Evolutionary conservation across 1,284 basidiomycete genomes (phyloP).

Genomic region (Marasmius tenuissimus): DNA sequence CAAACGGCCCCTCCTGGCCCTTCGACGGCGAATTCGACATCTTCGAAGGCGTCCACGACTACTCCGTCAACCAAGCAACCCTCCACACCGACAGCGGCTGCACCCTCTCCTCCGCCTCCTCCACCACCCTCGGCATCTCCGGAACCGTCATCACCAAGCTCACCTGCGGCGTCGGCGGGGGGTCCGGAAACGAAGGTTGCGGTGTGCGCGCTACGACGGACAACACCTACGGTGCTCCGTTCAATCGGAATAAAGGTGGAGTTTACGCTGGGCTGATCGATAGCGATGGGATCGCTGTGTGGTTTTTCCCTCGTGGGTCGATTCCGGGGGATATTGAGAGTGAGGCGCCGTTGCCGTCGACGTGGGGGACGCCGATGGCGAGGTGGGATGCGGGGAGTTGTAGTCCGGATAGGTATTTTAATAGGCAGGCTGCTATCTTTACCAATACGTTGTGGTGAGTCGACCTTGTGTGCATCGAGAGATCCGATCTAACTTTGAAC

Average conservation of each 20-base stretch:
- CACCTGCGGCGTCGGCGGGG: conserved; percentile 66
- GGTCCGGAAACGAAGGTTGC: conserved; percentile 66
- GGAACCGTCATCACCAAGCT: conserved; percentile 63
- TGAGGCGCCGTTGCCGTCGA: conserved; percentile 64
- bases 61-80: conserved; percentile 78
- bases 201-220: conserved; percentile 53
- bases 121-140: conserved; percentile 53
- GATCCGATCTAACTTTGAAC: conserved; percentile 11
- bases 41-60: conserved; percentile 79
- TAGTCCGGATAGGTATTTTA: conserved; percentile 75
- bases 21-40: conserved; percentile 63
- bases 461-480: conserved; percentile 7
- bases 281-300: conserved; percentile 71
- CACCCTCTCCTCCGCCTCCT: conserved; percentile 51
- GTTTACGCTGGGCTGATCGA: conserved; percentile 82
- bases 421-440: conserved; percentile 70
- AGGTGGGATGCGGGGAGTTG: conserved; percentile 72
- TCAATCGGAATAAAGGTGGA: conserved; percentile 76
- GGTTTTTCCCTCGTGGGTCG: conserved; percentile 72
- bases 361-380: conserved; percentile 77
- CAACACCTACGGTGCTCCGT: conserved; percentile 45
- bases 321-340: conserved; percentile 76
- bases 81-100: conserved; percentile 79
- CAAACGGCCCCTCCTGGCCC: conserved; percentile 72
- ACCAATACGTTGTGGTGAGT: conserved; percentile 79